These are phyloP conservation scores for Populus tremula DNA, from an alignment of 345 rosid genomes.

Conservation along the genomic window DNA sequence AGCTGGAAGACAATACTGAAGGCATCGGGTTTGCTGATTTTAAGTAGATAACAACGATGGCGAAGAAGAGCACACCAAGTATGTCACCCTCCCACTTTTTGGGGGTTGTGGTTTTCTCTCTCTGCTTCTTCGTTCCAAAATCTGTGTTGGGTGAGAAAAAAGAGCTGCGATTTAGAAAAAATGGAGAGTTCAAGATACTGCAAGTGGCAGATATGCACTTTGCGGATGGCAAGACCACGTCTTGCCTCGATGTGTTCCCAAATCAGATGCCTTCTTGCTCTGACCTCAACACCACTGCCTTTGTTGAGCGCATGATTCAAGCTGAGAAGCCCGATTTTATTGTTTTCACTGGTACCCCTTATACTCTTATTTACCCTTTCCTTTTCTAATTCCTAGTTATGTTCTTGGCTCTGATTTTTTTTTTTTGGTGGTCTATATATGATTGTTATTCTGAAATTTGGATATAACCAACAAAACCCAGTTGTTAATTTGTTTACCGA, in stretches of 20 bases:
- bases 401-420: neutral
- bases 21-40: neutral
- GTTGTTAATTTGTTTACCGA: neutral
- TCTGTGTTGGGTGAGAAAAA: constrained; percentile 5
- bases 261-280: constrained; percentile 54
- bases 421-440: neutral
- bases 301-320: constrained; percentile 59
- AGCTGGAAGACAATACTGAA: neutral
- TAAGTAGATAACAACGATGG: neutral
- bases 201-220: constrained; percentile 96
- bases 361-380: neutral
- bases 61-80: neutral
- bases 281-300: constrained; percentile 84
- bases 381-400: neutral
- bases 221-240: constrained; percentile 59
- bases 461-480: neutral
- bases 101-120: neutral
- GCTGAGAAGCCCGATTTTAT: constrained; percentile 83
- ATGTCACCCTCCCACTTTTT: neutral
- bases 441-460: neutral
- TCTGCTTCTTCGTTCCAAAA: neutral
- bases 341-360: constrained; percentile 70
- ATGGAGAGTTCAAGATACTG: constrained; percentile 76
- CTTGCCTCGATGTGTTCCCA: constrained; percentile 51
- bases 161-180: constrained; percentile 44